These are phyloP conservation scores for Zygosaccharomyces bisporus DNA, from an alignment of 805 yeast genomes.

Conservation along the genomic window DNA sequence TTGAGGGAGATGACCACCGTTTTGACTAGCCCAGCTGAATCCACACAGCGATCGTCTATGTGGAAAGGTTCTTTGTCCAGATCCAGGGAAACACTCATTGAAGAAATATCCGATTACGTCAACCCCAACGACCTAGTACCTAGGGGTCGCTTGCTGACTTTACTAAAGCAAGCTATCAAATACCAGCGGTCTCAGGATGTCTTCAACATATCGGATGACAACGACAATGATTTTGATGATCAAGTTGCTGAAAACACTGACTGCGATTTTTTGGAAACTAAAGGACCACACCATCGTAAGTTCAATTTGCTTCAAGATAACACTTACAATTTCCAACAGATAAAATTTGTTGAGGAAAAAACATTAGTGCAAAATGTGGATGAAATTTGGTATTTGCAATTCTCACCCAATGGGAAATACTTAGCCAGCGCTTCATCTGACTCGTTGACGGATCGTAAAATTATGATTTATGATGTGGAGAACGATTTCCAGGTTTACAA, in stretches of 20 bases:
- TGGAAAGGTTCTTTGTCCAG: constrained; percentile 33
- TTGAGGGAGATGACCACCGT: constrained; percentile 33
- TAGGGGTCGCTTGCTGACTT: constrained; percentile 45
- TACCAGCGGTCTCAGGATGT: constrained; percentile 42
- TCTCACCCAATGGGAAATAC: constrained; percentile 71
- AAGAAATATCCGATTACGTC: constrained; percentile 43
- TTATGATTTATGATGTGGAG: constrained; percentile 62
- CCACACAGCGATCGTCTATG: constrained; percentile 20
- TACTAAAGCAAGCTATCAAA: constrained; percentile 49
- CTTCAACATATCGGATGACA: constrained; percentile 33
- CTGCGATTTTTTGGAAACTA: neutral
- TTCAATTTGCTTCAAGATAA: constrained; percentile 24
- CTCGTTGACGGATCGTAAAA: constrained; percentile 42
- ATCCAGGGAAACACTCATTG: constrained; percentile 42
- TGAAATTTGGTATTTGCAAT: constrained; percentile 82
- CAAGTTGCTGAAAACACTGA: neutral
- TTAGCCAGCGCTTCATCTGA: constrained; percentile 75
- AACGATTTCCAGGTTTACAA: constrained; percentile 41
- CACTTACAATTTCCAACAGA: constrained; percentile 20
- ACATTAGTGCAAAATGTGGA: constrained; percentile 47
- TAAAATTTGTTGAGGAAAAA: constrained; percentile 21
- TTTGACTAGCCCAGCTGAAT: constrained; percentile 27
- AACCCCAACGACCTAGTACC: constrained; percentile 55
- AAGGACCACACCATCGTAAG: constrained; percentile 1
- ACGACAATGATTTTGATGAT: constrained; percentile 14